Evolutionary conservation across 2,329 filamentous ascomycete genomes (phyloP).

Genomic region (Aspergillus sp.): DNA sequence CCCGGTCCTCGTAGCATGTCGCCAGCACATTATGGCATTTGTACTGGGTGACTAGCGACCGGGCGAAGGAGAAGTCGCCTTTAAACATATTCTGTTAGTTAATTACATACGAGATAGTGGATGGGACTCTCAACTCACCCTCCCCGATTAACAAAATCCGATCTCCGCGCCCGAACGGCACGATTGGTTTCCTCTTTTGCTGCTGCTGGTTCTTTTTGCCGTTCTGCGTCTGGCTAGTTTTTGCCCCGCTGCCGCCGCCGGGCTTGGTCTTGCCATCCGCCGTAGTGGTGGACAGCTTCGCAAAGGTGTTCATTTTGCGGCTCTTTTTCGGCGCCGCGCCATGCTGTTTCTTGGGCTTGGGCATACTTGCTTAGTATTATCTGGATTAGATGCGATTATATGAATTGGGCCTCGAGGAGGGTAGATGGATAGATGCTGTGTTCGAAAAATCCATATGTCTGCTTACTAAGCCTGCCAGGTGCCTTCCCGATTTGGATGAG

Average conservation of each 20-base stretch:
- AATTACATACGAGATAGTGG: not conserved
- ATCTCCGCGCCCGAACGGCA: conserved; percentile 34
- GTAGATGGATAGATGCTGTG: too few relatives aligned
- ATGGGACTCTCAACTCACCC: conserved; percentile 21
- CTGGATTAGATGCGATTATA: too few relatives aligned
- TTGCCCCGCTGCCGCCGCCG: conserved; percentile 5
- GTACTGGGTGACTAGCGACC: conserved; percentile 34
- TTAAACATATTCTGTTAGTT: conserved; percentile 6
- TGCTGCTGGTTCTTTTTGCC: conserved; percentile 9
- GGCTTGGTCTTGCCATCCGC: conserved; percentile 3
- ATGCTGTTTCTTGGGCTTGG: not conserved
- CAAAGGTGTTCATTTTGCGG: conserved; percentile 21
- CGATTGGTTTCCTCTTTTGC: conserved; percentile 20
- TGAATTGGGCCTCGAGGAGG: too few relatives aligned
- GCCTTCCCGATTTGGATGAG: too few relatives aligned
- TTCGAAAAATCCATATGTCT: too few relatives aligned
- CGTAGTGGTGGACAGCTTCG: conserved; percentile 15
- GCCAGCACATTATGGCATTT: conserved; percentile 32
- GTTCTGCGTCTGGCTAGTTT: conserved; percentile 9
- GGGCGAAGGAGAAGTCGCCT: conserved; percentile 42
- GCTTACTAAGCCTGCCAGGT: too few relatives aligned
- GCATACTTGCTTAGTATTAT: too few relatives aligned
- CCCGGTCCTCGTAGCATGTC: conserved; percentile 37
- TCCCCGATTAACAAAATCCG: conserved; percentile 37
- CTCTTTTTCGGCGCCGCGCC: conserved; percentile 6